Evolutionary conservation across 148 eudicot species (phyloP), one percentile per base, ranked within the genome.

Genomic region (Fallopia convolvulus): DNA sequence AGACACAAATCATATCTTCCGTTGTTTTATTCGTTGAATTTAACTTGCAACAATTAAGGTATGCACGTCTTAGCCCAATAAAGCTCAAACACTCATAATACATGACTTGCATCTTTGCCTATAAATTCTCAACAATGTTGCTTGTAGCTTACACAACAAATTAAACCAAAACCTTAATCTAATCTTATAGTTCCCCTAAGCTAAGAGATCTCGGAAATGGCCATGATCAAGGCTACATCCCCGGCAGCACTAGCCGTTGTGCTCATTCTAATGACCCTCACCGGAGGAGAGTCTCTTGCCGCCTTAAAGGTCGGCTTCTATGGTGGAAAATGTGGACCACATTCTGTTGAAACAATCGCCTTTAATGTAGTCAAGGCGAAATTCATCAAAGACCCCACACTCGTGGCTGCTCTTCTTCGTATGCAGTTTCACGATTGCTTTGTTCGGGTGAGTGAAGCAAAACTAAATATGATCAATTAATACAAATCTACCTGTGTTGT

Each of bases 401-500:
- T 81, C 23, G 79, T 78, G 0, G 86, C 89, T 0, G 91, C 80
- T 44, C 83, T 88, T 10, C 83, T 86, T 4, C 85, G 89, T 36
- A 68, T 84, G 85, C 87, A 87, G 42, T 86, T 86, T 74, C 90
- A 89, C 66, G 92, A 87, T 50, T 87, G 88, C 77, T 89, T 89
- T 61, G 90, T 87, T 50, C 73, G 74, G 21, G 92, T 85, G 74
- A 55, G 61, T 55, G 1, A 12, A 55, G 7, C 18, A 50, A 55
- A 6, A 12, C n/a, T 55, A 6, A 11, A 11, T 44, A 8, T 44
- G 50, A 11, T 13, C 17, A 48, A 48, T 12, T 48, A 44, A 6
- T 6, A 6, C 75, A 85, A 32, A 52, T n/a, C n/a, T 53, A 53
- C 30, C 30, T 26, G 30, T 15, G 20, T 8, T 49, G 53, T 49